Evolutionary conservation across 225 moss, liverwort and hornwort genomes (phyloP).

Genomic region (Physcomitrium patens): DNA sequence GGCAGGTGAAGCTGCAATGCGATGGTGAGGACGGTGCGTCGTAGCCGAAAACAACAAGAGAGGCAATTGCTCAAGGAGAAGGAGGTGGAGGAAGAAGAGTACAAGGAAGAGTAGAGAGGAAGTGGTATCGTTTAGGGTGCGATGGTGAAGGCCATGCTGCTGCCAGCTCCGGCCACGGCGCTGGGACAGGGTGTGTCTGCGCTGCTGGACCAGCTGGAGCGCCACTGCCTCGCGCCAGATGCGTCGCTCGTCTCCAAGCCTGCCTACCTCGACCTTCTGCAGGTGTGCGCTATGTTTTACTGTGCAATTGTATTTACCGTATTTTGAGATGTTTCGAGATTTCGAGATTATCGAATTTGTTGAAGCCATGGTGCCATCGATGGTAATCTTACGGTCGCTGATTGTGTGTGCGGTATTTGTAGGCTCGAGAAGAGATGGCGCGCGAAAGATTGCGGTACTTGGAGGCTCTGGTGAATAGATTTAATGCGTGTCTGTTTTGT

Average conservation of each 20-base stretch:
- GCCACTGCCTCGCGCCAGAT: constrained; percentile 91
- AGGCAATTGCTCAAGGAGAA: too few species aligned
- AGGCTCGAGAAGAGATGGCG: constrained; percentile 97
- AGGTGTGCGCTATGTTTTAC: constrained; percentile 36
- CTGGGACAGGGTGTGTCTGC: constrained; percentile 77
- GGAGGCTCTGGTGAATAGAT: constrained; percentile 68
- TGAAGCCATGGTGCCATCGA: too few species aligned
- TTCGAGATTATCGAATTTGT: too few species aligned
- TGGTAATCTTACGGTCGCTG: too few species aligned
- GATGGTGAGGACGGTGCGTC: too few species aligned
- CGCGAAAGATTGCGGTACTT: constrained; percentile 87
- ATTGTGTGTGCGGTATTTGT: background rate
- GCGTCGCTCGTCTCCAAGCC: constrained; percentile 79
- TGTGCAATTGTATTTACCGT: background rate
- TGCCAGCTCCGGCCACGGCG: constrained; percentile 73
- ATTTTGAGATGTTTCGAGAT: too few species aligned
- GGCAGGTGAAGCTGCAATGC: too few species aligned
- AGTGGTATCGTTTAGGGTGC: background rate
- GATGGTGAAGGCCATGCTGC: constrained; percentile 90
- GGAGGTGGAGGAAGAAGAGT: too few species aligned
- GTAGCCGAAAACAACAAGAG: too few species aligned
- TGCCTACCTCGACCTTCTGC: constrained; percentile 83
- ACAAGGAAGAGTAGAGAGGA: too few species aligned
- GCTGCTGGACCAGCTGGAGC: constrained; percentile 94
- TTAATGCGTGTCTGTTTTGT: background rate